Percentiles rank a stretch among this genome's conserved stretches.
Conservation (phyloP, 306 rosid species). For the Fragaria iinumae region DNA sequence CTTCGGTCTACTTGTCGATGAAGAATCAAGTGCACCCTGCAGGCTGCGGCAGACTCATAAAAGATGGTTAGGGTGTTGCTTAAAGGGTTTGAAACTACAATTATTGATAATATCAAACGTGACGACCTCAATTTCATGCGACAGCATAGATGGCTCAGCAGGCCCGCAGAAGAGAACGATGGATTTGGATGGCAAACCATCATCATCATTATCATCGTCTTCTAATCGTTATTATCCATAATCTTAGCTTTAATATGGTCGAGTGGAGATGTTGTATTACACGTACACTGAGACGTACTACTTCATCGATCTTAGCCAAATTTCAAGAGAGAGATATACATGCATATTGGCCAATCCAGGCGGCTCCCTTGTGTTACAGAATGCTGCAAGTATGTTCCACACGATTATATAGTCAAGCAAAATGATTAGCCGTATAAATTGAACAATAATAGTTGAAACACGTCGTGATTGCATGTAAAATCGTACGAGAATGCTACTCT, state of each 20-base stretch:
- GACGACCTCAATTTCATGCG: slow-evolving; percentile 5
- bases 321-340: background rate
- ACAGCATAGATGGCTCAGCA: background rate
- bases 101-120: slow-evolving; percentile 1
- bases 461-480: background rate
- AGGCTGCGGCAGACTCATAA: background rate
- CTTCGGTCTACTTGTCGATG: background rate
- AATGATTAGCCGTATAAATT: too few species aligned
- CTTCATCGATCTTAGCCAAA: background rate
- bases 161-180: background rate
- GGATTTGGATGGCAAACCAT: background rate
- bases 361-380: background rate
- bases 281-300: background rate
- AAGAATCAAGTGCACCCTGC: background rate
- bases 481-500: background rate
- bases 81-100: background rate
- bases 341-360: background rate
- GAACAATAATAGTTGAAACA: too few species aligned
- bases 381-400: background rate
- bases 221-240: slow-evolving; percentile 4
- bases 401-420: too few species aligned
- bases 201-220: background rate
- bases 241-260: background rate
- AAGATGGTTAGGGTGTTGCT: background rate
- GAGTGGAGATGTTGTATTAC: background rate